Conservation (phyloP, 257 asterid genomes). For the Capsicum rhomboideum region DNA sequence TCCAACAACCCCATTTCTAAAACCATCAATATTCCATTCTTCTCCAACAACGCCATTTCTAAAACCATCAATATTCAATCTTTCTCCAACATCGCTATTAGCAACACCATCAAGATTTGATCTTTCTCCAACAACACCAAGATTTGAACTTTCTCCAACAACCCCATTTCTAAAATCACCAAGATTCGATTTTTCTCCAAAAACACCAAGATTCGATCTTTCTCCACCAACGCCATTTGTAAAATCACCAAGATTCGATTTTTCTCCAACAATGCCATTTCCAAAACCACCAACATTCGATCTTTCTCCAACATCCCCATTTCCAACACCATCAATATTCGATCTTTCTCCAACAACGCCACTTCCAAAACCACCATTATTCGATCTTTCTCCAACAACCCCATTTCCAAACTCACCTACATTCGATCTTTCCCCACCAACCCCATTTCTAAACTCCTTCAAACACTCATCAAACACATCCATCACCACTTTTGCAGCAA, state of each 20-base stretch:
- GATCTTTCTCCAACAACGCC: neutral
- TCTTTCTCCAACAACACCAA: neutral
- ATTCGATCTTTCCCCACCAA: slow-evolving; percentile 3
- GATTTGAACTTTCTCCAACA: slow-evolving; percentile 5
- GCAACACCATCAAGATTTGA: slow-evolving; percentile 6
- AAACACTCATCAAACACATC: slow-evolving; percentile 56
- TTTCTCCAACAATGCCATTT: neutral
- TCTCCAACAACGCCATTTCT: neutral
- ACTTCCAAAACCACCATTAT: slow-evolving; percentile 1
- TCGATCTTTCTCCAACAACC: neutral
- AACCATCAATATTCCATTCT: slow-evolving; percentile 9
- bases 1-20: too few species aligned
- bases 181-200: slow-evolving; percentile 4
- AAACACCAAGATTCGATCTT: neutral
- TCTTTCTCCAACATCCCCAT: neutral
- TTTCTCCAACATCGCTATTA: neutral
- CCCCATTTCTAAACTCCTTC: slow-evolving; percentile 32
- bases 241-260: slow-evolving; percentile 9
- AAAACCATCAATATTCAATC: slow-evolving; percentile 8
- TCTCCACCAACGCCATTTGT: neutral
- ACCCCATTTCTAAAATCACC: neutral
- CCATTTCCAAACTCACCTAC: neutral
- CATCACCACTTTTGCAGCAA: slow-evolving; percentile 37
- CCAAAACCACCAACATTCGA: slow-evolving; percentile 9
- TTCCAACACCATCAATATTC: slow-evolving; percentile 5